These are phyloP conservation scores for Colletotrichum neosansevieriae DNA, from an alignment of 2,329 filamentous ascomycete genomes.

Conservation along the genomic window DNA sequence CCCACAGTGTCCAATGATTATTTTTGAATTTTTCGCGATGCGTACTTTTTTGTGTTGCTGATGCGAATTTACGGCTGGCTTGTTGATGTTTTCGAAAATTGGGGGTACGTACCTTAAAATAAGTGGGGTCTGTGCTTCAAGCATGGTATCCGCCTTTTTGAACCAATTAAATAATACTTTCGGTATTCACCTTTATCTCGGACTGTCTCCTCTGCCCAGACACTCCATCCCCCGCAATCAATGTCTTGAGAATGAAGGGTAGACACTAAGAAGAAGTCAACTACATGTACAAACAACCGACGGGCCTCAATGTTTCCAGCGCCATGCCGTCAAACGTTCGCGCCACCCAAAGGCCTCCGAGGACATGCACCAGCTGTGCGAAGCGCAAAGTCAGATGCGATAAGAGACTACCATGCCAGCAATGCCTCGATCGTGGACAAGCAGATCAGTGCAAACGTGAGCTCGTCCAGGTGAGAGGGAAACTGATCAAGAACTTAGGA, in stretches of 20 bases:
- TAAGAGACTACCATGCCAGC: slow-evolving; percentile 4
- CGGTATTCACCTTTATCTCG: no score
- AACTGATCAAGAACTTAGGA: background rate
- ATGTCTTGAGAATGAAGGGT: no score
- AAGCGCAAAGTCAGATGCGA: slow-evolving; percentile 7
- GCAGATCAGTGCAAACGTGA: background rate
- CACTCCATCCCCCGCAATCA: no score
- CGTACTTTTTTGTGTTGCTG: background rate
- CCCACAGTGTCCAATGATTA: slow-evolving; percentile 29
- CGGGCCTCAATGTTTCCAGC: no score
- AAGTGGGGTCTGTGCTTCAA: no score
- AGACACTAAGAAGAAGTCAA: no score
- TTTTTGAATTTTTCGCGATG: fast-evolving
- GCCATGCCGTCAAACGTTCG: background rate
- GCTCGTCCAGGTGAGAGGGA: background rate
- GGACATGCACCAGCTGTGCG: background rate
- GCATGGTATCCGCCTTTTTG: no score
- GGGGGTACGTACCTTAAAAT: no score
- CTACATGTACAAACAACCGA: no score
- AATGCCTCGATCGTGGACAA: background rate
- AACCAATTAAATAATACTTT: no score
- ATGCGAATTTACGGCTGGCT: background rate
- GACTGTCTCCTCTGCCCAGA: no score
- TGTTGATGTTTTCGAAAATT: background rate
- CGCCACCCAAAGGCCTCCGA: slow-evolving; percentile 4